Evolutionary conservation across 2,329 filamentous ascomycete genomes (phyloP), one percentile per base, ranked within the genome.

Genomic region (Trichoderma sp.): DNA sequence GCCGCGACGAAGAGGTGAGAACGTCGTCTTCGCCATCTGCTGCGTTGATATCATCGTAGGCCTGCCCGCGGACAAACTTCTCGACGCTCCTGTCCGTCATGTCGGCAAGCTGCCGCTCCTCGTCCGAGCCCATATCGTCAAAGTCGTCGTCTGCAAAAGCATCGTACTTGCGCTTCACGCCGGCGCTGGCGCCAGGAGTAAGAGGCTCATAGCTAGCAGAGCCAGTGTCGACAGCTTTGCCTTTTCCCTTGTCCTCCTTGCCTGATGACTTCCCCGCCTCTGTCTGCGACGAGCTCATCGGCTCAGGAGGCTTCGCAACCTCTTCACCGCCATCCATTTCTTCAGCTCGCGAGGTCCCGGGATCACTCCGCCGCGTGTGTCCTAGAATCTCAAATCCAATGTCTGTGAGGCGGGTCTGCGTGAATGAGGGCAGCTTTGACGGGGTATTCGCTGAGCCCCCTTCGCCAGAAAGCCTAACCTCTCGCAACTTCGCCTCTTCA

Each of bases 111-210:
- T 80, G 71, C 29, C 74, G 72, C 69, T 80, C 81, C 50, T 79
- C 78, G n/a, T 82, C 80, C 8, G 80, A 78, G 17, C 74, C 76
- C 4, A 80, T 37, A 15, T 79, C 79, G 34, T 73, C 75, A 19
- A 78, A 75, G 1, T 76, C 74, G 39, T 74, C 75, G 3, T 75
- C 73, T n/a, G 63, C 69, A 54, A 74, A 70, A 6, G 64, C 70
- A 34, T 72, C 70, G 4, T 76, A 71, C 72, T 76, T 77, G 39
- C 77, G 71, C 69, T 78, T 81, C 70, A 69, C 45, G 27, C 64
- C 25, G 57, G 27, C 34, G 39, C 34, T n/a, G 60, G 67, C 19
- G 34, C 39, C 27, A 45, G 69, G 67, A 19, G 60, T 66, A 19
- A 59, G 61, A 42, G 53, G 60, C 29, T 42, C 60, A 59, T 58